phyloP scores from a whole-genome alignment of 495 filamentous ascomycete species.

The Podospora pseudopauciseta region DNA sequence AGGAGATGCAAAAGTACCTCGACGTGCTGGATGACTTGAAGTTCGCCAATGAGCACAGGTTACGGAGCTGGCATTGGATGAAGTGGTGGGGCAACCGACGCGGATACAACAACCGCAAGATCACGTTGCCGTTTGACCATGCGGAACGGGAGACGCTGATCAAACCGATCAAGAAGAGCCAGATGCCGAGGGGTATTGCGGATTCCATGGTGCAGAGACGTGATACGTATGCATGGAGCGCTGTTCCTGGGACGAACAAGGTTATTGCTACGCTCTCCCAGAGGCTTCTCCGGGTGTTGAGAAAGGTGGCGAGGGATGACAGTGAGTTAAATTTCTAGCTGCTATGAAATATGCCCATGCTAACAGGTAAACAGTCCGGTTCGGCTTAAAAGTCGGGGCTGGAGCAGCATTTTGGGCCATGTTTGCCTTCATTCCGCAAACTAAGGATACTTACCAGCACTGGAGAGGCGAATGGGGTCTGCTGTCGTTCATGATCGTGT shows the following conservation, averaged over 20 bases:
- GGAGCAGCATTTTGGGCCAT: conserved; percentile 85
- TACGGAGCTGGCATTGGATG: conserved; percentile 81
- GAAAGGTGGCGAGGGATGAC: conserved; percentile 49
- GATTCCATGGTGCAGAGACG: conserved; percentile 42
- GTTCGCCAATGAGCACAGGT: conserved; percentile 55
- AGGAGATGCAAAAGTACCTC: conserved; percentile 81
- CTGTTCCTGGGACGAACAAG: conserved; percentile 34
- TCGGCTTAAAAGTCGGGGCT: conserved; percentile 87
- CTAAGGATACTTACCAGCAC: conserved; percentile 73
- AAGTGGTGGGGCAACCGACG: conserved; percentile 64
- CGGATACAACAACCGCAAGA: conserved; percentile 23
- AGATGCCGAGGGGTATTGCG: conserved; percentile 46
- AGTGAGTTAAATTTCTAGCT: conserved; percentile 29
- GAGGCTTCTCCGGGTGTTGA: conserved; percentile 35
- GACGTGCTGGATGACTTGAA: conserved; percentile 81
- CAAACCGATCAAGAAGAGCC: conserved; percentile 43
- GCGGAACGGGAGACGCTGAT: conserved; percentile 41
- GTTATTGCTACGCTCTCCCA: conserved; percentile 38
- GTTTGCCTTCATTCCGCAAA: conserved; percentile 75
- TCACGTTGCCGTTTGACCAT: conserved; percentile 50
- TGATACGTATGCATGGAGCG: conserved; percentile 43
- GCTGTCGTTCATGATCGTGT: conserved; percentile 96
- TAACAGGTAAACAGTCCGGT: conserved; percentile 43
- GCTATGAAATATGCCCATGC: neutral
- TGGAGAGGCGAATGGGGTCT: conserved; percentile 98